Evolutionary conservation across 1,284 basidiomycete genomes (phyloP).

Genomic region (Ceratorhiza oryzae-sativae): DNA sequence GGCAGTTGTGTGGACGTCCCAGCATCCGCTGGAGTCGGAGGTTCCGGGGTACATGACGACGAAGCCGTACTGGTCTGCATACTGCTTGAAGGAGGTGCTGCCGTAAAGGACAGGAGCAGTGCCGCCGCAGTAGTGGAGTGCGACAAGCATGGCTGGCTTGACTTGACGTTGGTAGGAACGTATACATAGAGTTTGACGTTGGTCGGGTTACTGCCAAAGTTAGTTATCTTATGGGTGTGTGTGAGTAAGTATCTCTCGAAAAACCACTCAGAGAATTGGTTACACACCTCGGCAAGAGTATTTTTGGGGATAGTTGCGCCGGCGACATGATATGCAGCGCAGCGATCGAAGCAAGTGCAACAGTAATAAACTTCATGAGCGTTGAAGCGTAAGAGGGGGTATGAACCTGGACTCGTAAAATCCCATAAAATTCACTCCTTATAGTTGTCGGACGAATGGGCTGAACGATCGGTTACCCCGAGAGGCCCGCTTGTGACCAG

Average conservation of each 20-base stretch:
- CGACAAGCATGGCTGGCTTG: conserved; percentile 59
- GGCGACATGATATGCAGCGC: no score
- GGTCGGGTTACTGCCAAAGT: conserved; percentile 61
- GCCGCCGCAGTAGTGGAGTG: conserved; percentile 61
- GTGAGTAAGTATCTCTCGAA: background rate
- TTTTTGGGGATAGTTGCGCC: no score
- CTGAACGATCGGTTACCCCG: no score
- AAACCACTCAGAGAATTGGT: background rate
- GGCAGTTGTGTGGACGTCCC: conserved; percentile 60
- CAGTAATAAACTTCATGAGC: no score
- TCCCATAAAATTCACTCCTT: no score
- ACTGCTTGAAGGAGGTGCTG: conserved; percentile 57
- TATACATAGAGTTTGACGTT: conserved; percentile 56
- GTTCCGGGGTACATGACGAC: conserved; percentile 56
- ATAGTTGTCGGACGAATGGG: no score
- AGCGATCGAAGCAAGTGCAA: no score
- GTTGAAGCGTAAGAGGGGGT: no score
- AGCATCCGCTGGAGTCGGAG: conserved; percentile 56
- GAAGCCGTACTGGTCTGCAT: conserved; percentile 58
- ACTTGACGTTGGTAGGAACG: conserved; percentile 55
- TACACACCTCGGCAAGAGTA: background rate
- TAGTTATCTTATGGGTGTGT: background rate
- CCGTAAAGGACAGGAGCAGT: conserved; percentile 61
- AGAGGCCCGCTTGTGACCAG: no score
- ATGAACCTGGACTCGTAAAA: no score